These are phyloP conservation scores for Pulveroboletus sp. DNA, from an alignment of 768 basidiomycete species.

Conservation along the genomic window DNA sequence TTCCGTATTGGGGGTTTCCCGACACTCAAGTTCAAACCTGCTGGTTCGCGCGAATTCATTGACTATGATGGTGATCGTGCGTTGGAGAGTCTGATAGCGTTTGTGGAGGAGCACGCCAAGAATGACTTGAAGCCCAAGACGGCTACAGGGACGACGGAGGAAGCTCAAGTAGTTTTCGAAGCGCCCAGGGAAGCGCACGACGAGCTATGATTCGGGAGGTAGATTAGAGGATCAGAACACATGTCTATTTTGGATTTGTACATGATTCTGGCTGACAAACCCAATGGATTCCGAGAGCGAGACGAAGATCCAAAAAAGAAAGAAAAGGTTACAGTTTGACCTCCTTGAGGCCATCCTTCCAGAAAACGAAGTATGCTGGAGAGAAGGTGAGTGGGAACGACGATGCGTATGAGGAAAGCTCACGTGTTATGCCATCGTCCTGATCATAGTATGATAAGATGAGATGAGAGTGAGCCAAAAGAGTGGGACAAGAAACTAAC, in stretches of 20 bases:
- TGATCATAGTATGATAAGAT: constrained; percentile 29
- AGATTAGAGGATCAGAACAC: constrained; percentile 17
- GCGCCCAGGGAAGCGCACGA: constrained; percentile 26
- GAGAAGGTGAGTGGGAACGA: constrained; percentile 6
- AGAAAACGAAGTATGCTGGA: constrained; percentile 87
- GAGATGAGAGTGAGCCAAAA: too few relatives aligned
- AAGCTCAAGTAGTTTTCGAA: constrained; percentile 25
- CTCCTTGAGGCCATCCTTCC: constrained; percentile 92
- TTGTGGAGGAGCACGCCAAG: constrained; percentile 78
- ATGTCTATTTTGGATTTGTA: constrained; percentile 21
- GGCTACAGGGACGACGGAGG: constrained; percentile 19
- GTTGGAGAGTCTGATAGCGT: constrained; percentile 80
- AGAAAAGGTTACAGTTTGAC: constrained; percentile 53
- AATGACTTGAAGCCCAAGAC: constrained; percentile 55
- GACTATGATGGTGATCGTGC: constrained; percentile 94
- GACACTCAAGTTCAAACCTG: constrained; percentile 94
- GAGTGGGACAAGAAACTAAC: constrained; percentile 36
- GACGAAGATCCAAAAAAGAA: background rate
- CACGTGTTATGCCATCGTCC: constrained; percentile 83
- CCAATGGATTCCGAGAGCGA: constrained; percentile 1
- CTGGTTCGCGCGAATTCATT: constrained; percentile 81
- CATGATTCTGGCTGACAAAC: constrained; percentile 13
- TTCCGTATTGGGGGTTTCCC: constrained; percentile 92
- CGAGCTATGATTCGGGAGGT: constrained; percentile 25
- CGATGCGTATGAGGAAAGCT: constrained; percentile 26